Conservation (phyloP, 1,284 basidiomycete genomes). For the Puccinia triticina region DNA sequence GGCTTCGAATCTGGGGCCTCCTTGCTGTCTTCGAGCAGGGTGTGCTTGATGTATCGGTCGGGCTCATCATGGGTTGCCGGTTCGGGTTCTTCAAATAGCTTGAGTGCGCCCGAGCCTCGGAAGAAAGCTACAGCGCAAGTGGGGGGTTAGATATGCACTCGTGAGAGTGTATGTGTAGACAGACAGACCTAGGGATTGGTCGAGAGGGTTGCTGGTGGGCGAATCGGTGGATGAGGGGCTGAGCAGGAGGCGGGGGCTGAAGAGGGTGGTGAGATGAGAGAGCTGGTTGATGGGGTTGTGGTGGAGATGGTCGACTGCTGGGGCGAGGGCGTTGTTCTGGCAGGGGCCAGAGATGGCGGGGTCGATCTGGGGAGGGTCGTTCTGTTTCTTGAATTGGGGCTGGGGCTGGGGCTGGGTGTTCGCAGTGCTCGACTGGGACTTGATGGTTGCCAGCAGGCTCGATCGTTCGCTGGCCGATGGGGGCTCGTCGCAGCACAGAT, state of each 20-base stretch:
- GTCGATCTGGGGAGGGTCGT: neutral
- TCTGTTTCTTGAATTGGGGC: neutral
- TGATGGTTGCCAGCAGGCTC: constrained; percentile 9
- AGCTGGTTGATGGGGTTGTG: neutral
- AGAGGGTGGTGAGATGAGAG: constrained; percentile 17
- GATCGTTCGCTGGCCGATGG: constrained; percentile 61
- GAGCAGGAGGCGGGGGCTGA: constrained; percentile 30
- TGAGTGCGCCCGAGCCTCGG: constrained; percentile 10
- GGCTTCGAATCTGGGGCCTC: neutral
- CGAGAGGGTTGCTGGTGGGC: constrained; percentile 2
- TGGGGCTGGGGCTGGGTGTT: neutral
- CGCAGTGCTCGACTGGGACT: neutral
- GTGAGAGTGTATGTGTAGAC: neutral
- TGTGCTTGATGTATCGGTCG: constrained; percentile 2
- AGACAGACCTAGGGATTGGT: constrained; percentile 25
- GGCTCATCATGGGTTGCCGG: constrained; percentile 1
- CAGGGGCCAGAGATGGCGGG: neutral
- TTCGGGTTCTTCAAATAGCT: constrained; percentile 21
- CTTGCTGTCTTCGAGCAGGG: neutral
- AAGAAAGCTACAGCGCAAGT: neutral
- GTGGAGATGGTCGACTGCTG: neutral
- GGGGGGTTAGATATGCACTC: neutral
- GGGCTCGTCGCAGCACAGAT: constrained; percentile 83
- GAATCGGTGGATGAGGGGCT: constrained; percentile 16
- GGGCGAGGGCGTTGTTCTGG: neutral